Evolutionary conservation across 2,329 filamentous ascomycete genomes (phyloP), one percentile per base, ranked within the genome.

Genomic region (Trichothecium sympodiale): DNA sequence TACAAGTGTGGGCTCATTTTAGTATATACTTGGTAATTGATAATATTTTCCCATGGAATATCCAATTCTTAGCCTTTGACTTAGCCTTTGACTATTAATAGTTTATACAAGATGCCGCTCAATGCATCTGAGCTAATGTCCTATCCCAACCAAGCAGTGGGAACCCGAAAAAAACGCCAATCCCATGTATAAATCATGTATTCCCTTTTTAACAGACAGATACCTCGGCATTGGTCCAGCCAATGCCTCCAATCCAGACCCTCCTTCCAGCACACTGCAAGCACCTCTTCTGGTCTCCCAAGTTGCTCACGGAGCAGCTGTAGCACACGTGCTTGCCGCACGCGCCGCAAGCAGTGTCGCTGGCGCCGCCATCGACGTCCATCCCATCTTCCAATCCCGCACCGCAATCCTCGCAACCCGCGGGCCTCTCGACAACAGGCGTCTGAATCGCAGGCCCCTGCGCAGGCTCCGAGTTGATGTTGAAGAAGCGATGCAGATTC

Each of bases 401-500:
- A 31, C 67, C 65, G 39, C 73, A 77, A 46, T 77, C 72, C 31
- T 76, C 70, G 47, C 74, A 78, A 38, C 53, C 60, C 0, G 54
- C 53, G 0, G 61, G 20, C 20, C 20, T 25, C 12, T 33, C 16
- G 12, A 20, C 48, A 1, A 37, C 31, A 13, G 45, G 29, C 26
- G 40, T 27, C 1, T 43, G 35, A 41, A 53, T 43, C 1, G 49
- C 45, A 0, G 56, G 46, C 1, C 44, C 39, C 3, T 49, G 47
- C 0, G 53, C 34, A 10, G 64, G 50, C 0, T 56, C 51, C 0
- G 60, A 57, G 2, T 59, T 63, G 12, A 78, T 61, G n/a, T 64
- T 63, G 73, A 73, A 80, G 55, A 78, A 80, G 29, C 60, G 69
- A 51, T 79, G 73, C 0, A 80, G 58, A 0, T 69, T 75, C 4